A percentile compares a stretch with the other conserved stretches of the same genome.
Evolutionary conservation across 1,139 yeast genomes (phyloP).

Genomic region (Saccharomycopsis crataegensis): DNA sequence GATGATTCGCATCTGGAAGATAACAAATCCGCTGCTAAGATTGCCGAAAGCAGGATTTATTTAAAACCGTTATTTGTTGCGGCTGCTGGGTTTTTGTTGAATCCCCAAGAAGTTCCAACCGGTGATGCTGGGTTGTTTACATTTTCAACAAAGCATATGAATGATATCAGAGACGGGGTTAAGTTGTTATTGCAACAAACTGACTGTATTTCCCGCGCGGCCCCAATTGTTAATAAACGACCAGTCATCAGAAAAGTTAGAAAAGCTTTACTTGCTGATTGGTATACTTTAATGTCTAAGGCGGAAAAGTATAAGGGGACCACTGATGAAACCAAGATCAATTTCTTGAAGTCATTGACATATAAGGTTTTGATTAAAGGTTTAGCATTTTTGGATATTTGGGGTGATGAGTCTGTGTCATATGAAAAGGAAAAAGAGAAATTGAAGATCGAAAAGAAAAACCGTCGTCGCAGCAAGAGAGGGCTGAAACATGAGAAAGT

Average conservation of each 20-base stretch:
- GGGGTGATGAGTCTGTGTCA: constrained; percentile 53
- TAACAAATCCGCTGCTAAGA: constrained; percentile 27
- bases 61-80: constrained; percentile 59
- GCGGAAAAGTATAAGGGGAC: constrained; percentile 82
- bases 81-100: constrained; percentile 66
- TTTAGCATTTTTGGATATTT: constrained; percentile 60
- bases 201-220: constrained; percentile 78
- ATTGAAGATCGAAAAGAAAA: constrained; percentile 18
- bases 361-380: constrained; percentile 72
- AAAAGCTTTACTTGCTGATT: constrained; percentile 77
- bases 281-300: constrained; percentile 81
- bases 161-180: constrained; percentile 77
- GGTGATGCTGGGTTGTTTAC: constrained; percentile 21
- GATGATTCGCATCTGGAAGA: constrained; percentile 26
- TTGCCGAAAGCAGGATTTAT: constrained; percentile 38
- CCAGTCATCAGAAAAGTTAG: constrained; percentile 68
- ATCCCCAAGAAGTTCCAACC: constrained; percentile 47
- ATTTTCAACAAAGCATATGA: constrained; percentile 34
- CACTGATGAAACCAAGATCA: constrained; percentile 56
- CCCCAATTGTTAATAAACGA: constrained; percentile 63
- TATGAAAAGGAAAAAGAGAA: constrained; percentile 28
- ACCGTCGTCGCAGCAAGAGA: constrained; percentile 11
- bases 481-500: constrained; percentile 20
- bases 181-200: constrained; percentile 67
- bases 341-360: constrained; percentile 62